Percentiles rank a stretch among this genome's conserved stretches.
Evolutionary conservation across 2,329 filamentous ascomycete species (phyloP).

Genomic region (Teratosphaeria epicoccoides): DNA sequence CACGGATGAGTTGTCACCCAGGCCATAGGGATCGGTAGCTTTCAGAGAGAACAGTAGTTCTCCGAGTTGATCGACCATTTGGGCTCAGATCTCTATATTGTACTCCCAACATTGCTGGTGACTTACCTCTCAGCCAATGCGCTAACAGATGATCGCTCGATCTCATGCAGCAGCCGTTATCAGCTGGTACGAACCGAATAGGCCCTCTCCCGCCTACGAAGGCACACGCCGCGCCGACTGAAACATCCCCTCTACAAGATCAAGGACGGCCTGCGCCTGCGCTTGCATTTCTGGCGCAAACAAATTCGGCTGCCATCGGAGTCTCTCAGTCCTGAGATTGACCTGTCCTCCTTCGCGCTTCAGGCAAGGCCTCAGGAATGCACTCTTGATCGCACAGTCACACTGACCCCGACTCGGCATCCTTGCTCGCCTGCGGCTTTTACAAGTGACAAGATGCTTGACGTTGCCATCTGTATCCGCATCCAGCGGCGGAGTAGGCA

Average conservation of each 20-base stretch:
- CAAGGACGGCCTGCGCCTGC: neutral
- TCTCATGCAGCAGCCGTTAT: too few relatives aligned
- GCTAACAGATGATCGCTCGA: too few relatives aligned
- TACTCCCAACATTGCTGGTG: too few relatives aligned
- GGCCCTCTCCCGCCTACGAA: neutral
- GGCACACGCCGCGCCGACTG: neutral
- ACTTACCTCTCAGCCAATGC: too few relatives aligned
- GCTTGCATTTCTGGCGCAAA: neutral
- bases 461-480: neutral
- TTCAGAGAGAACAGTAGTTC: too few relatives aligned
- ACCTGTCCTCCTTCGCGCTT: too few relatives aligned
- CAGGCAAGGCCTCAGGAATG: neutral
- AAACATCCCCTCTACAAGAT: neutral
- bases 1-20: constrained; percentile 43
- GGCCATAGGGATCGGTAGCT: constrained; percentile 10
- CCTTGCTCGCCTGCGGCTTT: neutral
- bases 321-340: neutral
- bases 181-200: neutral
- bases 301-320: neutral
- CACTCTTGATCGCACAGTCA: neutral
- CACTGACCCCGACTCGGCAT: too few relatives aligned
- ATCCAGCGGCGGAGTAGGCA: neutral
- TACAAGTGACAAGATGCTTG: neutral
- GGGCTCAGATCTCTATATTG: too few relatives aligned
- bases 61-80: too few relatives aligned